Evolutionary conservation across 768 basidiomycete genomes (phyloP).

Genomic region (Tulasnella sp.): DNA sequence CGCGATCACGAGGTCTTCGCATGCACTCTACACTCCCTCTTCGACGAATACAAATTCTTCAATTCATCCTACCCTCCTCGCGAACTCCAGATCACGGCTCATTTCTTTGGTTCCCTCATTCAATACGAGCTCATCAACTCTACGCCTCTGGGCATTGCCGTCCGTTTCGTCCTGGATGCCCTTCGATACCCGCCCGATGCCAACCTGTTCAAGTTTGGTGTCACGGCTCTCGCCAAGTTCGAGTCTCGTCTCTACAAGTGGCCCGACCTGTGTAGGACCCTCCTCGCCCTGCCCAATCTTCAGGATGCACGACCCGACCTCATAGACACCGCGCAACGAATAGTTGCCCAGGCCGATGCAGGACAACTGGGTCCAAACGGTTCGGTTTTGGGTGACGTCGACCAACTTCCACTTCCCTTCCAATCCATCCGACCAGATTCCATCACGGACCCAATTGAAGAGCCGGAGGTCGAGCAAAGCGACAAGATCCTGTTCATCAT

Average conservation of each 20-base stretch:
- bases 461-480: slow-evolving; percentile 80
- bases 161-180: slow-evolving; percentile 94
- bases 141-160: slow-evolving; percentile 91
- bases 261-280: slow-evolving; percentile 84
- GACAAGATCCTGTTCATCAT: slow-evolving; percentile 97
- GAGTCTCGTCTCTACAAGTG: slow-evolving; percentile 85
- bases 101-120: slow-evolving; percentile 93
- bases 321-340: slow-evolving; percentile 62
- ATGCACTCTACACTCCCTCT: slow-evolving; percentile 99
- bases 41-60: slow-evolving; percentile 99
- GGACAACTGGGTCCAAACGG: slow-evolving; percentile 30
- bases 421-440: slow-evolving; percentile 70
- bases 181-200: slow-evolving; percentile 85
- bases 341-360: slow-evolving; percentile 52
- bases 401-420: slow-evolving; percentile 52
- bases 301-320: slow-evolving; percentile 82
- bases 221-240: slow-evolving; percentile 84
- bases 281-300: slow-evolving; percentile 82
- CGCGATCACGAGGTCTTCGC: slow-evolving; percentile 95
- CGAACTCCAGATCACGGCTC: slow-evolving; percentile 92
- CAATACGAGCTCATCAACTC: slow-evolving; percentile 89
- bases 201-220: slow-evolving; percentile 92
- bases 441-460: slow-evolving; percentile 51
- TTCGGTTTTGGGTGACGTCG: slow-evolving; percentile 37
- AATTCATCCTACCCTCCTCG: slow-evolving; percentile 91